Evolutionary conservation across 2,329 filamentous ascomycete species (phyloP).

Genomic region (Pezicula neosporulosa): DNA sequence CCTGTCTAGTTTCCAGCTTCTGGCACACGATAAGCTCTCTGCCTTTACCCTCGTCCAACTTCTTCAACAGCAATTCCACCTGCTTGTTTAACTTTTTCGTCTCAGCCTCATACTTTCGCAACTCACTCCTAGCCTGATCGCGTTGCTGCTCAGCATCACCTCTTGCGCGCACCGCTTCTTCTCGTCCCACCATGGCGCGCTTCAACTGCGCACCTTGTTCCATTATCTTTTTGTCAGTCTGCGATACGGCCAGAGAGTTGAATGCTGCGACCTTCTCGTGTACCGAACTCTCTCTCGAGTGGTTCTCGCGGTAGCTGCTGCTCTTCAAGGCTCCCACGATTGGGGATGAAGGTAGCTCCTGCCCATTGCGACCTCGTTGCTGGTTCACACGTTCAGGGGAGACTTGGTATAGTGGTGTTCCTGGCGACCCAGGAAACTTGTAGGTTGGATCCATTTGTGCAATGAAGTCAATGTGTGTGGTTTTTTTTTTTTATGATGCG

Average conservation of each 20-base stretch:
- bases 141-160: background rate
- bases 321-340: conserved; percentile 2
- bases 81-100: conserved; percentile 50
- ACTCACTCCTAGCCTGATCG: conserved; percentile 48
- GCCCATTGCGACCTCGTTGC: conserved; percentile 24
- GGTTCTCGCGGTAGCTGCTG: conserved; percentile 7
- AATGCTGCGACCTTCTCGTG: conserved; percentile 70
- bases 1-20: conserved; percentile 66
- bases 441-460: conserved; percentile 38
- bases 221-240: conserved; percentile 58
- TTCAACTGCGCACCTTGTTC: conserved; percentile 58
- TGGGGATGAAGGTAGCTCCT: conserved; percentile 12
- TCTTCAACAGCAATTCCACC: conserved; percentile 43
- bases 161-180: conserved; percentile 51
- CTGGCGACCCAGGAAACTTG: conserved; percentile 51
- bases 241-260: conserved; percentile 60
- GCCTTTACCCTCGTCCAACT: conserved; percentile 62
- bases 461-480: background rate
- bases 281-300: conserved; percentile 55
- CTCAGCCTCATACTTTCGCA: conserved; percentile 62
- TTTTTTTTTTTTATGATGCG: background rate
- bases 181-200: conserved; percentile 63
- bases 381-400: conserved; percentile 64
- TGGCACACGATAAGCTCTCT: conserved; percentile 64
- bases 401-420: conserved; percentile 54